These are phyloP conservation scores for Colletotrichum sidae DNA, from an alignment of 2,329 filamentous ascomycete species.

Conservation along the genomic window DNA sequence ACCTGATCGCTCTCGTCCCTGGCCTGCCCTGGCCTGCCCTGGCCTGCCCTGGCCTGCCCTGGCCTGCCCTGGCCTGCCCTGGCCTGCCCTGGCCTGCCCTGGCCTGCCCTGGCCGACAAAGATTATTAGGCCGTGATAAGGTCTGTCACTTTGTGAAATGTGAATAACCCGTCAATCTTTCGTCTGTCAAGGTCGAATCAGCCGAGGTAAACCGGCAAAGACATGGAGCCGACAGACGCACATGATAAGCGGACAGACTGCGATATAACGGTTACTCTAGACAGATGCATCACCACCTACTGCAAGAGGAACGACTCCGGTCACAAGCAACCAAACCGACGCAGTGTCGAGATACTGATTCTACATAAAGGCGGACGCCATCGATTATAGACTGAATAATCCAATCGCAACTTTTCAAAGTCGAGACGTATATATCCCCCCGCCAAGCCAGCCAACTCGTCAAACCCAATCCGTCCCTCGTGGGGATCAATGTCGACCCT, in stretches of 20 bases:
- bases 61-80: neutral
- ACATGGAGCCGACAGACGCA: neutral
- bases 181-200: too few species aligned
- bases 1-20: neutral
- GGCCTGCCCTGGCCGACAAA: neutral
- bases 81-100: neutral
- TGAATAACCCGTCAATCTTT: too few species aligned
- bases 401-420: slow-evolving; percentile 26
- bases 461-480: slow-evolving; percentile 9
- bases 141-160: neutral
- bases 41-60: neutral
- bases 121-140: neutral
- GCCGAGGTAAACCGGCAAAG: neutral
- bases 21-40: neutral
- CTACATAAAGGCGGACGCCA: slow-evolving; percentile 20
- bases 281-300: slow-evolving; percentile 9
- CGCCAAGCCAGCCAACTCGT: slow-evolving; percentile 10
- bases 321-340: neutral
- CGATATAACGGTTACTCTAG: too few species aligned
- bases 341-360: slow-evolving; percentile 29
- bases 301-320: slow-evolving; percentile 16
- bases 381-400: slow-evolving; percentile 20
- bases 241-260: too few species aligned
- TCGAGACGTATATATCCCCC: slow-evolving; percentile 23
- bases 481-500: slow-evolving; percentile 17